Base-by-base conservation (phyloP, 2,329 filamentous ascomycete genomes). In the Stemphylium beticola region DNA sequence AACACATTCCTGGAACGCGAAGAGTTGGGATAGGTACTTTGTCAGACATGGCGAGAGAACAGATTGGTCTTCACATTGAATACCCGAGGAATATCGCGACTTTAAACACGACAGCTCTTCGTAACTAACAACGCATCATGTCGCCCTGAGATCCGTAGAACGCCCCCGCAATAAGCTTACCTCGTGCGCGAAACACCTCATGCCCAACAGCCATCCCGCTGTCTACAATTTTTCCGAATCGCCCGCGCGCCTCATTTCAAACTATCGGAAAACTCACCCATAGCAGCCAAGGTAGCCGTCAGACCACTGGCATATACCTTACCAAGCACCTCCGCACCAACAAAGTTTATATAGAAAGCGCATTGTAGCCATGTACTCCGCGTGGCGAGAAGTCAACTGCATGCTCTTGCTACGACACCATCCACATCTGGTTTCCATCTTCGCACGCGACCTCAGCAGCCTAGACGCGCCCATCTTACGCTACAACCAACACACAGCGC, bases 401-500 rank as follows among this genome's bases (percentile, higher is more conserved):
- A 38, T 40, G 26, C 24, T n/a, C 15, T 36, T 32, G 7, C 31
- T 24, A 12, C 15, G n/a, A 0, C 11, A 10, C 3, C 45, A 48
- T 17, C 45, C 45, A 2, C 45, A 48, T 12, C 24, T 48, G 6
- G 17, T 48, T 14, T 32, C 17, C 26, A 15, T 48, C 34, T 48
- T 48, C 36, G 18, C 26, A 3, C 20, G n/a, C 15, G 5, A n/a
- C 12, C 10, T 20, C n/a, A 8, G 15, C 15, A n/a, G 11, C 26
- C 26, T 36, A 6, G 12, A 64, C 20, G 26, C 20, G 2, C 9
- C 61, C 2, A 61, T 61, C 18, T 9, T 15, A 1, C 50, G 47
- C 0, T 61, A 52, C 24, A 18, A 31, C 2, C 7, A 14, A 1
- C 32, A 32, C 3, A 5, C 18, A 2, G 1, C 17, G 3, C 12